phyloP scores from a whole-genome alignment of 2,329 filamentous ascomycete species.

The Aspergillus sp. region DNA sequence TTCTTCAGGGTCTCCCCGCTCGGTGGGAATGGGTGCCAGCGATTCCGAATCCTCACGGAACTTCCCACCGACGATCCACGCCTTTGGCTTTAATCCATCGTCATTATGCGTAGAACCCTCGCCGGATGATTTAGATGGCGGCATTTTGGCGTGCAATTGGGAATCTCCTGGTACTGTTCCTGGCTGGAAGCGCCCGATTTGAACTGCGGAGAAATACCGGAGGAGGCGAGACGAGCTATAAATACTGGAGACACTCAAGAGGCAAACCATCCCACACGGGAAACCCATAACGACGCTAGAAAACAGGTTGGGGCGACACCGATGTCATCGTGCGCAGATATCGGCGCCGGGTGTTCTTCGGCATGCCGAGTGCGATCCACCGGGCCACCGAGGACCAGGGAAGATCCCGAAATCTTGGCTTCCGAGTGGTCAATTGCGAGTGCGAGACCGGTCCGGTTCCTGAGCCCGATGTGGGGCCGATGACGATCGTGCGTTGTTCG shows the following conservation, averaged over 20 bases:
- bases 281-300: neutral
- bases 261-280: neutral
- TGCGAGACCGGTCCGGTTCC: neutral
- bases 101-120: neutral
- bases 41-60: conserved; percentile 29
- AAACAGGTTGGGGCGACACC: neutral
- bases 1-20: conserved; percentile 32
- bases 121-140: neutral
- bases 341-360: neutral
- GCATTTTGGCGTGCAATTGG: neutral
- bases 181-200: neutral
- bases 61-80: conserved; percentile 33
- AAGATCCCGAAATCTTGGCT: neutral
- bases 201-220: neutral
- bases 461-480: neutral
- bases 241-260: neutral
- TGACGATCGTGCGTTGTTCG: neutral
- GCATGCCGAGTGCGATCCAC: neutral
- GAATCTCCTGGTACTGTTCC: neutral
- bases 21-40: conserved; percentile 17
- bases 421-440: neutral
- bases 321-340: neutral
- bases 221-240: neutral
- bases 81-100: neutral
- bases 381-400: neutral